phyloP scores from a whole-genome alignment of 257 asterid genomes.

The Striga asiatica region DNA sequence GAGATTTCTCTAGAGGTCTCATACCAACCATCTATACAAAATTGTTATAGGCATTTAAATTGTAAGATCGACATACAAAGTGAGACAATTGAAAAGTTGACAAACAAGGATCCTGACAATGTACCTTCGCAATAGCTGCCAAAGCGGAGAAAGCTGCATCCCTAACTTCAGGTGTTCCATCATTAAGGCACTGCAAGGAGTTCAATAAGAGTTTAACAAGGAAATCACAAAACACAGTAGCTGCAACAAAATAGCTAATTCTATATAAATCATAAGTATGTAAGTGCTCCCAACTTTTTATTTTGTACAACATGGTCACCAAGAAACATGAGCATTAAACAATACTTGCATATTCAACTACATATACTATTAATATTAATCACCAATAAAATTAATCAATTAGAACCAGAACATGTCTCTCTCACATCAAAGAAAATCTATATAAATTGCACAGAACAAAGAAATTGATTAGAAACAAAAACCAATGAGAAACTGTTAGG shows the following conservation, averaged over 20 bases:
- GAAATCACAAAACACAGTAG: neutral
- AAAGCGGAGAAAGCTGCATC: conserved; percentile 97
- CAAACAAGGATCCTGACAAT: conserved; percentile 6
- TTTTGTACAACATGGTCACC: no score
- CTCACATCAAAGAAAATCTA: conserved; percentile 5
- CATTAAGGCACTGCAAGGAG: conserved; percentile 68
- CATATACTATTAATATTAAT: neutral
- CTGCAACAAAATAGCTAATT: no score
- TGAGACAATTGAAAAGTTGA: neutral
- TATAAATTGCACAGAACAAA: no score
- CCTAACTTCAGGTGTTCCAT: conserved; percentile 98
- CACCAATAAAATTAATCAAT: neutral
- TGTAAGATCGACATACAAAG: no score
- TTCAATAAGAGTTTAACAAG: conserved; percentile 9
- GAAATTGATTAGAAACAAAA: neutral
- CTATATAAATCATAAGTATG: no score
- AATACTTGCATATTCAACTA: neutral
- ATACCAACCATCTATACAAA: conserved; percentile 74
- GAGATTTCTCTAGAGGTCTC: conserved; percentile 91
- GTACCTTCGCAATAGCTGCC: conserved; percentile 94
- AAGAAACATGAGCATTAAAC: no score
- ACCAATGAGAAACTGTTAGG: no score
- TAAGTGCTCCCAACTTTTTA: no score
- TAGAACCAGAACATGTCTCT: neutral
- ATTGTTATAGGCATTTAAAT: no score